Percentiles rank a stretch among this genome's conserved stretches.
Conservation (phyloP, 2,329 filamentous ascomycete genomes). For the Aspergillus proliferans region DNA sequence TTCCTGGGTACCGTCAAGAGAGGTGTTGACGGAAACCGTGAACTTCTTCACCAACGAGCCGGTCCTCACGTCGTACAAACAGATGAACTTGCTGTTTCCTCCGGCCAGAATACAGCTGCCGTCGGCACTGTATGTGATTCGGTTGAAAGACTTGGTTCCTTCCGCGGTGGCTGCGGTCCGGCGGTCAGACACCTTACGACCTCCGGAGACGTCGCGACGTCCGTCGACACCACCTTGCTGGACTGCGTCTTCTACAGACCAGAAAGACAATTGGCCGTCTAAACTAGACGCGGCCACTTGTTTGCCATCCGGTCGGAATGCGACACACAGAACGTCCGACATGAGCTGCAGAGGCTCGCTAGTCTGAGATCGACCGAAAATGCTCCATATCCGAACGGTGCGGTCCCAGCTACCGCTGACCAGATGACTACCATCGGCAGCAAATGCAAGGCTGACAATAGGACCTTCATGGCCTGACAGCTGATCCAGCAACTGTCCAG, state of each 20-base stretch:
- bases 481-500: constrained; percentile 85
- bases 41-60: constrained; percentile 91
- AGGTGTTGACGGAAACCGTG: constrained; percentile 93
- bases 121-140: constrained; percentile 85
- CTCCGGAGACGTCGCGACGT: constrained; percentile 85
- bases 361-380: constrained; percentile 89
- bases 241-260: constrained; percentile 80
- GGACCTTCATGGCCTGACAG: constrained; percentile 91
- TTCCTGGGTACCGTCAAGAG: constrained; percentile 90
- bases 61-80: constrained; percentile 88
- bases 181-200: constrained; percentile 79
- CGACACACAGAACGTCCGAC: constrained; percentile 80
- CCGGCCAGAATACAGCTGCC: constrained; percentile 83
- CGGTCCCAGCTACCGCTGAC: constrained; percentile 95
- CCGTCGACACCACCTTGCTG: constrained; percentile 84
- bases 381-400: constrained; percentile 91
- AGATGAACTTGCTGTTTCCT: constrained; percentile 98
- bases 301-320: constrained; percentile 81
- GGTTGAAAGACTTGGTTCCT: constrained; percentile 83
- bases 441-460: constrained; percentile 80
- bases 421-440: constrained; percentile 74
- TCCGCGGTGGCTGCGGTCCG: constrained; percentile 84
- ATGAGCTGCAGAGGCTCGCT: constrained; percentile 90
- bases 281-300: constrained; percentile 89
- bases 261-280: constrained; percentile 91